Evolutionary conservation across 2,329 filamentous ascomycete genomes (phyloP), one percentile per base, ranked within the genome.

Genomic region (Aspergillus sp.): DNA sequence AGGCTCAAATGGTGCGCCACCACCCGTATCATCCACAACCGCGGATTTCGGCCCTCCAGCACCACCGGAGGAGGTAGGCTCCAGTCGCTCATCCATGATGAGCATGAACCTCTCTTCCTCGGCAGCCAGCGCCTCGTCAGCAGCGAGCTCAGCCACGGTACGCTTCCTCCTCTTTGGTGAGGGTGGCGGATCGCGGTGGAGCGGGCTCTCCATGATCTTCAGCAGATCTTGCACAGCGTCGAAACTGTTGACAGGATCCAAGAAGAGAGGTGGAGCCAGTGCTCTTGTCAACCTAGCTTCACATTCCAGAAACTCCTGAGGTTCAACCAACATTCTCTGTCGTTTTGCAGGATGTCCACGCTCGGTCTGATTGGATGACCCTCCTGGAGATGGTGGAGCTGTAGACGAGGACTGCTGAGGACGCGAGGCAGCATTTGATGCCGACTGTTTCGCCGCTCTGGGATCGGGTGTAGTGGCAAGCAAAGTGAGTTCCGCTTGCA

Each of bases 61-160:
- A 7, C 83, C 84, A 19, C 83, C 81, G 3, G 84, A 82, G 13
- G 82, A 81, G 42, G 81, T 84, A 1, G 89, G 82, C 11, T 87
- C 84, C 61, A 92, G 83, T 5, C 92, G 86, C 68, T 97, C 94
- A 70, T 99, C 95, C 77, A 93, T 87, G 21, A 91, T 88, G 54
- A 98, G 88, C 92, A 99, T 95, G 67, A 92, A 96, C 50, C 92
- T 86, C 76, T 99, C 93, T 65, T 92, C 88, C 61, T 92, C 91
- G 21, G 93, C 94, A 0, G 92, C 92, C 61, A 92, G 84, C 1
- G 95, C 94, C 77, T 99, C 93, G 71, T 99, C 95, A 7, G 94
- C 94, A 8, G 92, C 95, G 80, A 98, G 87, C 73, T 99, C 94
- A 8, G 95, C 95, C 17, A 96, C 89, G 0, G 95, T 99, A 63